A percentile compares a stretch with the other conserved stretches of the same genome.
Conservation (phyloP, 441 rosid species). For the Dalechampia spathulata region DNA sequence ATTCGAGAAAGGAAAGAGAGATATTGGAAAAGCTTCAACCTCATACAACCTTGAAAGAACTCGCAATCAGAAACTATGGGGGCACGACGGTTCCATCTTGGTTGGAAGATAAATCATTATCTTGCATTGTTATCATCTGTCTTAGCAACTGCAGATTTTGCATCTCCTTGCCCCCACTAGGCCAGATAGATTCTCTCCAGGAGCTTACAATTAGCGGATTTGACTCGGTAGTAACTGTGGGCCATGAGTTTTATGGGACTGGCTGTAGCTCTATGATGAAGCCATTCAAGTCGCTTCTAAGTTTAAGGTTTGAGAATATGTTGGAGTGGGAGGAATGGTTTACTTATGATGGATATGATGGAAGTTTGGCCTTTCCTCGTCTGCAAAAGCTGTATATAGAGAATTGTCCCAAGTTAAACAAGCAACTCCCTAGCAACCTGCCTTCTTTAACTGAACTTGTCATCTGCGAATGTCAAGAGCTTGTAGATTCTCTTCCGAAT, state of each 20-base stretch:
- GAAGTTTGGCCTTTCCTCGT: slow-evolving; percentile 12
- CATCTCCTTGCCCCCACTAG: slow-evolving; percentile 28
- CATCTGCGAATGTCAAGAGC: too few species aligned
- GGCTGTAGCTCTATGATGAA: not conserved
- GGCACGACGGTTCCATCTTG: slow-evolving; percentile 28
- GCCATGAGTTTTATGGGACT: slow-evolving; percentile 25
- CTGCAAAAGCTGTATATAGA: slow-evolving; percentile 11
- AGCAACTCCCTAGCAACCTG: slow-evolving; percentile 19
- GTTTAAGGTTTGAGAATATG: slow-evolving; percentile 21
- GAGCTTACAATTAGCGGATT: slow-evolving; percentile 16
- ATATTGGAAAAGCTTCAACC: slow-evolving; percentile 2
- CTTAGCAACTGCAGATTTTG: slow-evolving; percentile 21
- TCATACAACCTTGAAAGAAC: slow-evolving; percentile 1
- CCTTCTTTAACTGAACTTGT: too few species aligned
- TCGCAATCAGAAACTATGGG: slow-evolving; percentile 9
- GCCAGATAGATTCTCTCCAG: slow-evolving; percentile 20
- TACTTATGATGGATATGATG: not conserved
- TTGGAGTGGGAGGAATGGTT: slow-evolving; percentile 28
- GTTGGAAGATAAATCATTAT: slow-evolving; percentile 21
- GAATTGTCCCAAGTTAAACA: not conserved
- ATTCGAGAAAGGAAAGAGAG: slow-evolving; percentile 10
- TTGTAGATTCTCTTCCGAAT: not conserved
- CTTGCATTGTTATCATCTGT: slow-evolving; percentile 12
- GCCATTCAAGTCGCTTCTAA: slow-evolving; percentile 17
- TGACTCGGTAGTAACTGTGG: slow-evolving; percentile 11